These are phyloP conservation scores for Cyberlindnera meyerae DNA, from an alignment of 805 yeast genomes.

Conservation along the genomic window DNA sequence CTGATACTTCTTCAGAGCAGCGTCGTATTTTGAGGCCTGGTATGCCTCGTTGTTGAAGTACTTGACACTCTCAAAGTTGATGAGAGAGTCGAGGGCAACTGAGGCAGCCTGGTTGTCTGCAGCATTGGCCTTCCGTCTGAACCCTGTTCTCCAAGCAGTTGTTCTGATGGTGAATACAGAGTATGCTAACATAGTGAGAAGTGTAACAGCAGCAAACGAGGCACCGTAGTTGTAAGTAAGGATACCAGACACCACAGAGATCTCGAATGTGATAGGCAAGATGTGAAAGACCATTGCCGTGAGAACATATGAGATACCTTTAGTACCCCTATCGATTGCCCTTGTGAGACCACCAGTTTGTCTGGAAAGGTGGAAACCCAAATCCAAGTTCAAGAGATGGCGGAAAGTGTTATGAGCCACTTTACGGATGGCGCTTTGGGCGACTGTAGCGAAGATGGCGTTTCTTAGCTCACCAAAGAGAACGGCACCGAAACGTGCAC, in stretches of 20 bases:
- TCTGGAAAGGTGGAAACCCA: conserved; percentile 82
- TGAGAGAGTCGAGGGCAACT: conserved; percentile 88
- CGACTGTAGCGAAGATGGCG: conserved; percentile 93
- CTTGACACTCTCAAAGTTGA: conserved; percentile 91
- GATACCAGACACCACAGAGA: conserved; percentile 88
- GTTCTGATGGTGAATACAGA: conserved; percentile 84
- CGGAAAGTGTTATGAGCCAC: conserved; percentile 86
- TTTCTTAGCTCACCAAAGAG: conserved; percentile 91
- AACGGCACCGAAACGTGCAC: conserved; percentile 91
- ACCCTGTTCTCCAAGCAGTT: conserved; percentile 93
- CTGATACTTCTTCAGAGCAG: conserved; percentile 69
- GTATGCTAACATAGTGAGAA: conserved; percentile 84
- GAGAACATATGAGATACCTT: conserved; percentile 90
- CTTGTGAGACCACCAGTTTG: conserved; percentile 96
- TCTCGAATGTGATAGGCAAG: conserved; percentile 87
- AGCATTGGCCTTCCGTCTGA: conserved; percentile 81
- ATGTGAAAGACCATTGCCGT: conserved; percentile 98
- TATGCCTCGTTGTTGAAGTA: conserved; percentile 86
- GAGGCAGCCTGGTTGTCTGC: conserved; percentile 97
- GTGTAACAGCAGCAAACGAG: conserved; percentile 83
- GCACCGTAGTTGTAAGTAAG: conserved; percentile 89
- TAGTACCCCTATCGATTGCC: conserved; percentile 96
- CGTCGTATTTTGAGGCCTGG: conserved; percentile 77
- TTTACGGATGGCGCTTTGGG: conserved; percentile 86
- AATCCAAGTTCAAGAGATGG: conserved; percentile 78